Evolutionary conservation across 176 grass and related monocot species (phyloP), one percentile per base, ranked within the genome.

Genomic region (Juncus effusus): DNA sequence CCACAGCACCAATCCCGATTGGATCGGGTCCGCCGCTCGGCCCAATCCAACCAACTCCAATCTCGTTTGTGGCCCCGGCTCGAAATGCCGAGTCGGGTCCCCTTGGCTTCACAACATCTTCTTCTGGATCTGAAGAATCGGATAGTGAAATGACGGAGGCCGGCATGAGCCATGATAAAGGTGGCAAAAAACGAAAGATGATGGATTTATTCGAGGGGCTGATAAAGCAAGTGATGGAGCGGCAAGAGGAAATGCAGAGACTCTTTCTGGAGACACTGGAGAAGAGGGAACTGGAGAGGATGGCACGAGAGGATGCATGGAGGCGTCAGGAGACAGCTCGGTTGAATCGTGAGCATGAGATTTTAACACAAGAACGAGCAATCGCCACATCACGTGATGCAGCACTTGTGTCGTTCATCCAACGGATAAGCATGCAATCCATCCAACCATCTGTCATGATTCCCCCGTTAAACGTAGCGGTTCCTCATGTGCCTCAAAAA

Each of bases 181-280:
- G 51, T 15, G 63, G n/a, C 5, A 70, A 60, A 12, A 76, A 56
- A 42, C 49, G 53, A 70, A 76, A 81, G 49, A 62, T 90, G 86
- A 86, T 95, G 86, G 83, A 75, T 3, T 54, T 82, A 60, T 90
- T 95, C 61, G 86, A 95, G 38, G 77, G 83, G 49, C 73, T 95
- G 74, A 76, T 89, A 64, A 81, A 59, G 67, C 77, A 77, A 69
- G 78, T 95, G 19, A 84, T 77, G 54, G 90, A 90, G 50, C 80
- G 88, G 86, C 91, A 95, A 53, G 91, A 87, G 63, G 83, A 52
- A 10, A 87, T 87, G 83, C 91, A 95, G 63, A 81, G 74, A 5
- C 59, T 57, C 47, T 87, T 95, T 74, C 49, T 95, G 72, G 83
- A 87, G 64, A 84, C 78, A 70, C 72, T 95, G 0, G 91, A 87